A percentile compares a stretch with the other conserved stretches of the same genome.
These are phyloP conservation scores for Leccinum broughii DNA, from an alignment of 768 basidiomycete genomes.

Conservation along the genomic window DNA sequence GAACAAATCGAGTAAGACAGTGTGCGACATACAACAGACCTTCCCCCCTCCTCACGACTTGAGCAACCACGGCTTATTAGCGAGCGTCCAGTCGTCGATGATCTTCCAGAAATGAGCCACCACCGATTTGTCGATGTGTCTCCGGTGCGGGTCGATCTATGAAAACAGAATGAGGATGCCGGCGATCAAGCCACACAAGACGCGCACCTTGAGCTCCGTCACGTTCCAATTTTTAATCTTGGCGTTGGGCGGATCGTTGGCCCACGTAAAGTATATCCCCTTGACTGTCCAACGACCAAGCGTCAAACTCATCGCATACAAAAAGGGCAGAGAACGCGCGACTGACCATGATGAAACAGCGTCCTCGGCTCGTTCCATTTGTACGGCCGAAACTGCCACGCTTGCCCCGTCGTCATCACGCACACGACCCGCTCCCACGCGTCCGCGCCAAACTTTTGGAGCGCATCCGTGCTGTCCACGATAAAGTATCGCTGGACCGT, in stretches of 20 bases:
- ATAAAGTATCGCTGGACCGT: slow-evolving; percentile 72
- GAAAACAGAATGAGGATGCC: neutral
- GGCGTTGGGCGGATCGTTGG: slow-evolving; percentile 84
- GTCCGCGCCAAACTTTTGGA: slow-evolving; percentile 88
- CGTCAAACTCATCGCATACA: neutral
- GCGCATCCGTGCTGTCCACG: slow-evolving; percentile 89
- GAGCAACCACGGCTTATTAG: slow-evolving; percentile 79
- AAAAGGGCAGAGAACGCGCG: neutral
- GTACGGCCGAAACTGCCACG: slow-evolving; percentile 97
- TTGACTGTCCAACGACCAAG: slow-evolving; percentile 61
- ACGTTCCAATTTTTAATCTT: slow-evolving; percentile 98
- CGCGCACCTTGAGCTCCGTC: slow-evolving; percentile 78
- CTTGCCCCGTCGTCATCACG: slow-evolving; percentile 97
- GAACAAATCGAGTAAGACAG: neutral
- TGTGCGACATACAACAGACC: neutral
- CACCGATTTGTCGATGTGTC: slow-evolving; percentile 92
- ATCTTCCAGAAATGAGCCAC: slow-evolving; percentile 97
- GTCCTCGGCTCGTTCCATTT: slow-evolving; percentile 94
- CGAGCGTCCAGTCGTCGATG: slow-evolving; percentile 80
- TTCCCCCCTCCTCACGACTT: slow-evolving; percentile 31
- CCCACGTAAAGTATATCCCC: slow-evolving; percentile 94
- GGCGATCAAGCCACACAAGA: neutral
- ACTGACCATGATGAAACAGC: slow-evolving; percentile 88
- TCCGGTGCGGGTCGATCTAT: slow-evolving; percentile 85
- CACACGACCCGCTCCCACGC: slow-evolving; percentile 98